Evolutionary conservation across 768 basidiomycete species (phyloP), one percentile per base, ranked within the genome.

Genomic region (Serendipita vermifera): DNA sequence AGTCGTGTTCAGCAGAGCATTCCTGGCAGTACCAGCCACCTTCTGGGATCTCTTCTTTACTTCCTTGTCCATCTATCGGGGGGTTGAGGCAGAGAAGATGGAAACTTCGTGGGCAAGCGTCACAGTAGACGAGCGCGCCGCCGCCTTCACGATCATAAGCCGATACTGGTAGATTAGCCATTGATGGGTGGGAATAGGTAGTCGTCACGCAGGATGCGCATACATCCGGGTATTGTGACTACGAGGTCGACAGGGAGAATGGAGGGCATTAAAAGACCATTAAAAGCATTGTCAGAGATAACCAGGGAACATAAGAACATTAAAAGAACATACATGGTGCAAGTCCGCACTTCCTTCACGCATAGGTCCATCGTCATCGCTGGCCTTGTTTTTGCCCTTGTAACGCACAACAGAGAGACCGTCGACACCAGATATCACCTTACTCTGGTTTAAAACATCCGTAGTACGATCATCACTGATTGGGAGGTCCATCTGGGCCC

Each of bases 1-100:
- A 51, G 3, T 51, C 46, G 46, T 51, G 46, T 31, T 51, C 46
- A n/a, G 55, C 63, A 9, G 43, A 59, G 58, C 11, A 33, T 58
- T 29, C 43, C 38, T 55, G 13, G 31, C 88, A 89, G 69, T 81
- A 87, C 83, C 85, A 91, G 66, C 79, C 72, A 62, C 82, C 79
- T 70, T 88, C 86, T 11, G 87, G 85, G 40, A 96, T 80, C 68
- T 96, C 90, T 59, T 85, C 76, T 48, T 51, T 51, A 2, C 22
- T 31, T 22, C 46, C 32, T 9, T 22, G 46, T 11, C 81, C 73
- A 59, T 92, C 87, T 74, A 97, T 79, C 20, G 96, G 96, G 55
- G 96, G 96, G 68, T 99, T 87, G 61, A 99, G 77, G 69, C 96
- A 99, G 79, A 86, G 83, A 59, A 98, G 81, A 70, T 99, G 96